Base-by-base conservation (phyloP, 371 early-diverging fungal genomes). In the Capillidium heterosporum region DNA sequence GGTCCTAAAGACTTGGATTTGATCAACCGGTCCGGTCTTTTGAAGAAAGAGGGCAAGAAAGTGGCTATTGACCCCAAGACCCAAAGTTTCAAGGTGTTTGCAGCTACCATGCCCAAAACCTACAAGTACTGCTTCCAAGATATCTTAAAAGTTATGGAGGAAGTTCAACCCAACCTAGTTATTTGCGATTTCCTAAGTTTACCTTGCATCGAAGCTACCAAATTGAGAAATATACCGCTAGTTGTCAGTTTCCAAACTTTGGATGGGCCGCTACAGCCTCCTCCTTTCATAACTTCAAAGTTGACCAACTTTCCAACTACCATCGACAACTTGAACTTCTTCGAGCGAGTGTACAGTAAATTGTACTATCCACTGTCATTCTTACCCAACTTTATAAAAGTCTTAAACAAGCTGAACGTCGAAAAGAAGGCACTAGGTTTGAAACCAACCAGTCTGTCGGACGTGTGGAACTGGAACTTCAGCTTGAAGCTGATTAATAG, bases 161-260 rank as follows among this genome's bases (percentile, higher is more conserved):
- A 48, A 27, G 7, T 10, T 48, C 7, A 48, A 27, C 32, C 52
- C 1, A 35, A 52, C 26, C 8, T 52, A 3, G 32, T 52, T 7
- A 52, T 52, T 52, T 52, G 52, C 26, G 52, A 52, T 32, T 52
- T 52, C 26, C 5, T 52, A 32, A 32, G 32, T 5, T 21, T n/a
- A 4, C 8, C 32, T 23, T 52, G 52, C n/a, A 52, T 52, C 26
- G 52, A 52, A 5, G 29, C 52, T 3, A n/a, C 52, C 21, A 8
- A 8, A 24, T 7, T 32, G 11, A 2, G 4, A 24, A 2, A 8
- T 52, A 49, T 49, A n/a, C 49, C 49, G 23, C 10, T 49, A 17
- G 27, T 49, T 2, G 27, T 32, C 2, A 27, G 49, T 2, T 49
- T n/a, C 23, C 49, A 49, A 23, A 10, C 49, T 10, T 27, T 21